phyloP scores from a whole-genome alignment of 108 stramenopile genomes.

The Skeletonema costatum region DNA sequence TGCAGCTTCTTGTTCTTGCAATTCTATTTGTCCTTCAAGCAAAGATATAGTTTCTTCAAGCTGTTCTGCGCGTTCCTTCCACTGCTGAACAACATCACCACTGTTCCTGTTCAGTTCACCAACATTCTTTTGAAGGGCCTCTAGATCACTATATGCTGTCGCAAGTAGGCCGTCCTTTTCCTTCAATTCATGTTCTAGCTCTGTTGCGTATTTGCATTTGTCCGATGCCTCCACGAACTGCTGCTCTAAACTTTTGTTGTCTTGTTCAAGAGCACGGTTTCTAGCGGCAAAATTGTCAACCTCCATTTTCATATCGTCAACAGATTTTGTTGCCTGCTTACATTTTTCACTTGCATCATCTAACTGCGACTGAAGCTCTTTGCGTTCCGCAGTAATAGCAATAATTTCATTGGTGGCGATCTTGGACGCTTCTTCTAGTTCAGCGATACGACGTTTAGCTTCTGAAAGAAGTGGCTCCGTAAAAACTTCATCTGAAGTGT shows the following conservation, averaged over 20 bases:
- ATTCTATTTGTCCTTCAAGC: constrained; percentile 46
- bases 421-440: constrained; percentile 21
- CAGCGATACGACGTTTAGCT: constrained; percentile 29
- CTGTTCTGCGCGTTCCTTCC: constrained; percentile 30
- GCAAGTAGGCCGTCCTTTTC: constrained; percentile 29
- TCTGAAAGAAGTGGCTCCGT: constrained; percentile 6
- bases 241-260: constrained; percentile 38
- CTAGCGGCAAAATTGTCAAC: constrained; percentile 31
- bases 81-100: constrained; percentile 30
- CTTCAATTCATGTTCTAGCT: constrained; percentile 16
- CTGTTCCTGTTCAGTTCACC: constrained; percentile 22
- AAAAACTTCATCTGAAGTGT: constrained; percentile 4
- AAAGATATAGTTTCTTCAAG: constrained; percentile 45
- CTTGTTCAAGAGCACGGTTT: constrained; percentile 42
- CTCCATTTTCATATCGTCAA: constrained; percentile 24
- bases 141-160: constrained; percentile 17
- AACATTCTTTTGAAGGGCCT: constrained; percentile 8
- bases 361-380: constrained; percentile 31
- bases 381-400: constrained; percentile 39
- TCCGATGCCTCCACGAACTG: constrained; percentile 20
- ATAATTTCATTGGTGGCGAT: constrained; percentile 33
- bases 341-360: constrained; percentile 24
- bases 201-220: neutral
- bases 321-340: constrained; percentile 18
- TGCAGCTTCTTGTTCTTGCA: constrained; percentile 64